A percentile compares a stretch with the other conserved stretches of the same genome.
Evolutionary conservation across 129 eudicot species (phyloP).

Genomic region (Lactuca saligna): DNA sequence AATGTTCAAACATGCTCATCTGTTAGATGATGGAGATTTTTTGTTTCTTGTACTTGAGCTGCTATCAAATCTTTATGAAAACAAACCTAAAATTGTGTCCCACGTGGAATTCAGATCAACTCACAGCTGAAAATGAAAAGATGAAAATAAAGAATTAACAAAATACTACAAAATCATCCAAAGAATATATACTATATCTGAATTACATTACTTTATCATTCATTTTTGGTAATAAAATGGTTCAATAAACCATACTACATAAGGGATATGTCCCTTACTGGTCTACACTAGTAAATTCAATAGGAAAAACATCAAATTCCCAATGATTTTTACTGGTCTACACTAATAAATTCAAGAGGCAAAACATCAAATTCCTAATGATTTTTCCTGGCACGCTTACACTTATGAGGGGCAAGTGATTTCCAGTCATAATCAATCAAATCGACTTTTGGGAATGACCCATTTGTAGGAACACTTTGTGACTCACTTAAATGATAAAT

Average conservation of each 20-base stretch:
- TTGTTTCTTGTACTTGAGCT: constrained; percentile 66
- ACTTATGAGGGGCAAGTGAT: constrained; percentile 1
- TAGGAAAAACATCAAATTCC: not conserved
- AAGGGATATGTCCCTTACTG: not conserved
- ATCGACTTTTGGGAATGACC: not conserved
- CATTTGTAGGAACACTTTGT: not conserved
- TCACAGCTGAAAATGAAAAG: constrained; percentile 41
- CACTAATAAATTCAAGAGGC: constrained; percentile 5
- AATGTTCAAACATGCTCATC: constrained; percentile 63
- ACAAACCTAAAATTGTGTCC: constrained; percentile 50
- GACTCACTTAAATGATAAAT: not conserved
- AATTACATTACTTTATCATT: not conserved
- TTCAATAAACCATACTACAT: constrained; percentile 2
- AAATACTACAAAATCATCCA: constrained; percentile 2
- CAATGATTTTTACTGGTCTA: not conserved
- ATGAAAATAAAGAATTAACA: not conserved
- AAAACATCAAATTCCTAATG: constrained; percentile 1
- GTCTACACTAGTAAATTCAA: constrained; percentile 10
- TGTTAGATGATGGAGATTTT: constrained; percentile 61
- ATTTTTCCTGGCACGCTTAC: not conserved
- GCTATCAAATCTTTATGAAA: constrained; percentile 55
- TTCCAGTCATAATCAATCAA: constrained; percentile 8
- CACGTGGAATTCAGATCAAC: constrained; percentile 51
- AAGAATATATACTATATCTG: not conserved
- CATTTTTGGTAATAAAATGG: constrained; percentile 5